Conservation (phyloP, 495 filamentous ascomycete species). For the Aspergillus homomorphus region DNA sequence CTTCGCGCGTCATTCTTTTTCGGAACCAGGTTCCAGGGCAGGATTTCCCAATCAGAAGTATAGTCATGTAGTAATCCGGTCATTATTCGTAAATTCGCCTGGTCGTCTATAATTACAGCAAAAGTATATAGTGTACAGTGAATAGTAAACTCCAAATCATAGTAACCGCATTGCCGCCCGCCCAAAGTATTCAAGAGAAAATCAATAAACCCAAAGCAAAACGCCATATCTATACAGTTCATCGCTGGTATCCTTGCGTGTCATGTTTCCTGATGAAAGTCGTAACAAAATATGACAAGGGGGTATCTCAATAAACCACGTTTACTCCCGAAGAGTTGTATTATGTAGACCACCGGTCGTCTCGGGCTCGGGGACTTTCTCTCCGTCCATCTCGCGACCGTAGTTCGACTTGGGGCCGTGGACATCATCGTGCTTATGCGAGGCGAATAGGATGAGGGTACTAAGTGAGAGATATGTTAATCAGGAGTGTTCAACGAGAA, state of each 20-base stretch:
- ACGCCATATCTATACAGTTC: not conserved
- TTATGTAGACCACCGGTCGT: not conserved
- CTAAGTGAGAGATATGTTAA: constrained; percentile 2
- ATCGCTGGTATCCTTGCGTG: not conserved
- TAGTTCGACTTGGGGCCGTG: constrained; percentile 23
- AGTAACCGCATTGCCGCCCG: too few relatives aligned
- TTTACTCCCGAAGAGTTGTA: not conserved
- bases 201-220: too few relatives aligned
- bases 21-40: not conserved
- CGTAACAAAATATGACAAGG: not conserved
- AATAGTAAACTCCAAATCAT: not conserved
- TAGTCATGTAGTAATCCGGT: not conserved
- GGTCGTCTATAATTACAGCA: not conserved
- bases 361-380: not conserved
- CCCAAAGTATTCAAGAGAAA: too few relatives aligned
- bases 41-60: not conserved
- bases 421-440: constrained; percentile 28
- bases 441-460: constrained; percentile 28
- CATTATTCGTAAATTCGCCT: not conserved
- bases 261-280: not conserved
- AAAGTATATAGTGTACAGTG: not conserved
- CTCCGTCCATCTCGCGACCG: constrained; percentile 6
- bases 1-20: not conserved
- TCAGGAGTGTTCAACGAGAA: not conserved
- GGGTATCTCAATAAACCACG: too few relatives aligned